These are phyloP conservation scores for Spongiforma sp. DNA, from an alignment of 1,284 basidiomycete species.

Conservation along the genomic window DNA sequence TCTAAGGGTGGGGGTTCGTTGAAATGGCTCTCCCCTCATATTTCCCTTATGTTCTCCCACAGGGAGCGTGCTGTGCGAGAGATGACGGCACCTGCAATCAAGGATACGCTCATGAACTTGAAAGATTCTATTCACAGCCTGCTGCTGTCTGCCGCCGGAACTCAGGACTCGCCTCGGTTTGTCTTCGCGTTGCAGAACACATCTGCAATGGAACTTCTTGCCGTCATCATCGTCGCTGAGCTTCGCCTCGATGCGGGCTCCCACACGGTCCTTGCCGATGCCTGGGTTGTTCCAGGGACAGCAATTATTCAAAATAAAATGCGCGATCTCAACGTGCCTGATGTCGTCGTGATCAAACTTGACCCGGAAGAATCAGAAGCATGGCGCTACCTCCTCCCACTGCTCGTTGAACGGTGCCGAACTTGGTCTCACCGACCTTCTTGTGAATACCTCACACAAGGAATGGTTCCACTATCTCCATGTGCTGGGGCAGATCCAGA, in stretches of 20 bases:
- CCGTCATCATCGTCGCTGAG: conserved; percentile 46
- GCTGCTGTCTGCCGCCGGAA: conserved; percentile 33
- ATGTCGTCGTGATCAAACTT: conserved; percentile 19
- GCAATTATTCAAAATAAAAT: conserved; percentile 6
- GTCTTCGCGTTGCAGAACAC: conserved; percentile 41
- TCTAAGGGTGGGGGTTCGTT: conserved; percentile 10
- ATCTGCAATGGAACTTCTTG: conserved; percentile 32
- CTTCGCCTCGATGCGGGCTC: conserved; percentile 49
- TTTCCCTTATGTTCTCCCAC: conserved; percentile 39
- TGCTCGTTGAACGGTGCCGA: conserved; percentile 56
- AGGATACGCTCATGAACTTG: conserved; percentile 35
- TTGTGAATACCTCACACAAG: conserved; percentile 49
- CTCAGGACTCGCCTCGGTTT: conserved; percentile 9
- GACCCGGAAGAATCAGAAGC: conserved; percentile 38
- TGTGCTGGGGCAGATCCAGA: conserved; percentile 36
- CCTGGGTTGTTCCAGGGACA: conserved; percentile 45
- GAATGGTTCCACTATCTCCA: conserved; percentile 38
- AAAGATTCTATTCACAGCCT: conserved; percentile 41
- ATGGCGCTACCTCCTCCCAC: conserved; percentile 55
- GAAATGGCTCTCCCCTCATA: conserved; percentile 39
- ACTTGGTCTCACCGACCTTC: conserved; percentile 50
- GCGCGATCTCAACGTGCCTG: conserved; percentile 7
- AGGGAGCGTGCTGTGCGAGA: conserved; percentile 18
- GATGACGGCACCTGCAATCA: neutral
- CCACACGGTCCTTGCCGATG: conserved; percentile 51